phyloP scores from a whole-genome alignment of 73 alveolate species.

The Tetrahymena elliotti region DNA sequence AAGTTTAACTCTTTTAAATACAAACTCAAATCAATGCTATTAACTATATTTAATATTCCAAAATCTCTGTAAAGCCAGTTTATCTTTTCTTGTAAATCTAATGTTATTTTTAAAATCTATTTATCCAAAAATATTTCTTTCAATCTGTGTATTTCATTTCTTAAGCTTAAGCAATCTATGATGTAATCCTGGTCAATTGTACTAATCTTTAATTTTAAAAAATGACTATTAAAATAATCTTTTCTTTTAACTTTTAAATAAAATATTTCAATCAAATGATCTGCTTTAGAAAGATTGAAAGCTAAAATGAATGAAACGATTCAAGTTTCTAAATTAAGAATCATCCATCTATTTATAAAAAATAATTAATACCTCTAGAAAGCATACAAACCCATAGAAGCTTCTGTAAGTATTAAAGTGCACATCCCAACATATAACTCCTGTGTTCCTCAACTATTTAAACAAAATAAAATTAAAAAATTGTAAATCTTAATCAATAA shows the following conservation, averaged over 20 bases:
- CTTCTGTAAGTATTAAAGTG: neutral
- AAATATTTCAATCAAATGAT: too few relatives aligned
- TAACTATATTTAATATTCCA: neutral
- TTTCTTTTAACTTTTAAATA: neutral
- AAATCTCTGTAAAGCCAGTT: neutral
- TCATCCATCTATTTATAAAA: neutral
- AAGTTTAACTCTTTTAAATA: neutral
- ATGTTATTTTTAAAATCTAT: neutral
- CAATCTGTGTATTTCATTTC: neutral
- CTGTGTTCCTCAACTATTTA: neutral
- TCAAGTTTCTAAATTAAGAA: too few relatives aligned
- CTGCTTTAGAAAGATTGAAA: too few relatives aligned
- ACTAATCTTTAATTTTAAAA: neutral
- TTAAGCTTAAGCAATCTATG: neutral
- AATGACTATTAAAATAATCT: neutral
- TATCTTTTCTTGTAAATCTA: neutral
- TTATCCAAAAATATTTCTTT: neutral
- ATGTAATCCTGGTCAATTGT: neutral
- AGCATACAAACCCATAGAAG: neutral
- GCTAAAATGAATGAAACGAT: too few relatives aligned
- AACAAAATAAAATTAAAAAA: neutral
- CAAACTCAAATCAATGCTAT: neutral
- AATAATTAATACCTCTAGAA: neutral
- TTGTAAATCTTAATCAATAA: neutral
- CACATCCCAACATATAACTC: neutral